These are phyloP conservation scores for Pachysandra terminalis DNA, from an alignment of 164 flowering plant species.

Conservation along the genomic window DNA sequence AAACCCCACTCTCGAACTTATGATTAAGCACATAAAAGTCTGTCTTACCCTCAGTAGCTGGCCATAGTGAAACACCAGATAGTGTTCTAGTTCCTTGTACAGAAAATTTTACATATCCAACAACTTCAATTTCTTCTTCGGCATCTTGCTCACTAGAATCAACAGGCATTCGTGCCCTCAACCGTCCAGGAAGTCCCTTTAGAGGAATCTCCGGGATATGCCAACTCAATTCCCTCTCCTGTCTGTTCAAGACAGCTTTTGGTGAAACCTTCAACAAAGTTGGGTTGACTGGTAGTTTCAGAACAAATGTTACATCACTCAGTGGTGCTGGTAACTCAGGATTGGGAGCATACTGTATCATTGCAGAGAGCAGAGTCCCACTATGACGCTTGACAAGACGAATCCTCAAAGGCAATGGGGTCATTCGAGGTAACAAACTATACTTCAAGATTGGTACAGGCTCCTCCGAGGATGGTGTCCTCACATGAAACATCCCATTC, in stretches of 20 bases:
- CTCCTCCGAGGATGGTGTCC: constrained; percentile 61
- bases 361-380: constrained; percentile 90
- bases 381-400: constrained; percentile 73
- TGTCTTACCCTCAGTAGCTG: constrained; percentile 74
- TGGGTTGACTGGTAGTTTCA: constrained; percentile 89
- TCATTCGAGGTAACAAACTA: constrained; percentile 71
- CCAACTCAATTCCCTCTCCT: constrained; percentile 90
- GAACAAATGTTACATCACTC: constrained; percentile 65
- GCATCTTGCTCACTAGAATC: constrained; percentile 63
- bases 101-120: constrained; percentile 70
- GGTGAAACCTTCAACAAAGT: constrained; percentile 85
- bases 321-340: constrained; percentile 74
- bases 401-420: constrained; percentile 86
- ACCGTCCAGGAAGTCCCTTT: constrained; percentile 68
- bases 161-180: constrained; percentile 85
- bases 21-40: constrained; percentile 81
- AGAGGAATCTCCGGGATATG: constrained; percentile 73
- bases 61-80: constrained; percentile 72
- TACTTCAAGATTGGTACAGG: constrained; percentile 80
- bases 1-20: constrained; percentile 69
- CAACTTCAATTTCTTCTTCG: constrained; percentile 65
- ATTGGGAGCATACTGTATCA: constrained; percentile 89
- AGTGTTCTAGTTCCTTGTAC: constrained; percentile 56
- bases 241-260: constrained; percentile 79
- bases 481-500: constrained; percentile 84